Evolutionary conservation across 345 rosid genomes (phyloP), one percentile per base, ranked within the genome.

Genomic region (Aegle marmelos): DNA sequence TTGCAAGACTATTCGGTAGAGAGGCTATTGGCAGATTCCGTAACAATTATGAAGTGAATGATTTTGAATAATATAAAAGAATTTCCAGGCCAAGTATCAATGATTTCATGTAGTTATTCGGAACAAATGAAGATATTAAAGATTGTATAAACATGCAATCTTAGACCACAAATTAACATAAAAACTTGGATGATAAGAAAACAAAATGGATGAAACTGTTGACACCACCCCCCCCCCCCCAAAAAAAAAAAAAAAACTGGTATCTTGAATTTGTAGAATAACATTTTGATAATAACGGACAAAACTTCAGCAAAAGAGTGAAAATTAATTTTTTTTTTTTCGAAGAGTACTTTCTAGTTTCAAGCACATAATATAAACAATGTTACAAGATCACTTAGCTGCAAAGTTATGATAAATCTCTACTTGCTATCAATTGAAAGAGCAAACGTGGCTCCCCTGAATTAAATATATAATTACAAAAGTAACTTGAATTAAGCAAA

Each of bases 51-150:
- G 70, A 60, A 77, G 21, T 45, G 74, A 82, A 78, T 39, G 39
- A 81, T 28, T n/a, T 10, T 4, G 72, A 6, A 19, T 28, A 63
- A 58, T 72, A 67, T 27, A 62, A 39, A 37, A 59, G 8, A 71
- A 9, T 45, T 81, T 81, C 39, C 81, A 62, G 75, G 87, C 68
- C 81, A 82, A 75, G 83, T 78, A 62, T 84, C 83, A 82, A 59
- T 77, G 85, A 76, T 77, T 82, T 77, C 83, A 76, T 79, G 79
- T 74, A 73, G 79, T 48, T 48, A n/a, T 30, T 63, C 30, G 62
- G 17, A 68, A 34, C 79, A 70, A 48, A n/a, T n/a, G n/a, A n/a
- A n/a, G n/a, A n/a, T n/a, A n/a, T 53, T 53, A 17, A 64, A 31
- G 68, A 16, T 19, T 19, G 69, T 34, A 21, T 19, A 65, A 64